A percentile compares a stretch with the other conserved stretches of the same genome.
These are phyloP conservation scores for Toxicodendron radicans DNA, from an alignment of 345 rosid genomes.

Conservation along the genomic window DNA sequence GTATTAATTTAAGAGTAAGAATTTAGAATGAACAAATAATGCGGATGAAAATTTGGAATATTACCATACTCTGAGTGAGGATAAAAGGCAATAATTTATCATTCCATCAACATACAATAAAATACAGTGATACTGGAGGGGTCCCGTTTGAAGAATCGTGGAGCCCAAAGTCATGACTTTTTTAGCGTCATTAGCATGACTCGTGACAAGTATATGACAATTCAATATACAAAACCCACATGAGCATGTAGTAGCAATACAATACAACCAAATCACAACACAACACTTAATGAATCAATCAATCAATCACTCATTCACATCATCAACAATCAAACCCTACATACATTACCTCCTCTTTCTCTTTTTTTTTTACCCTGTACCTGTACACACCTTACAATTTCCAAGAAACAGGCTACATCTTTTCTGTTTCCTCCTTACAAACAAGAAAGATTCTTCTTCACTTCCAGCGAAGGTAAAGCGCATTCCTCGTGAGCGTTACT, in stretches of 20 bases:
- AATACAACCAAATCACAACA: background rate
- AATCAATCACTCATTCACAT: background rate
- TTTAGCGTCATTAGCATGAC: conserved; percentile 11
- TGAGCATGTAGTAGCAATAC: background rate
- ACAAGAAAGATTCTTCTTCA: conserved; percentile 35
- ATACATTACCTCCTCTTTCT: background rate
- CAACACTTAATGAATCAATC: background rate
- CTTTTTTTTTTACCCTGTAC: conserved; percentile 16
- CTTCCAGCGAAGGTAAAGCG: conserved; percentile 51
- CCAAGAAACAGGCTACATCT: conserved; percentile 2
- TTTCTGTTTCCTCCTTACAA: conserved; percentile 10
- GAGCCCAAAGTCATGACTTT: conserved; percentile 28
- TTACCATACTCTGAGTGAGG: too few relatives aligned
- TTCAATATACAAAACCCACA: too few relatives aligned
- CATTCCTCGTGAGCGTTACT: conserved; percentile 52
- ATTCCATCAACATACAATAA: background rate
- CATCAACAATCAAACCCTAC: background rate
- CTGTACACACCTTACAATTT: conserved; percentile 20
- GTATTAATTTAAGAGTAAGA: too few relatives aligned
- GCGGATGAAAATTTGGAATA: too few relatives aligned
- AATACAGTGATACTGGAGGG: conserved; percentile 24
- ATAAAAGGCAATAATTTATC: too few relatives aligned
- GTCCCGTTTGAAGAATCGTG: conserved; percentile 30
- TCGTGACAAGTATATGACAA: conserved; percentile 27
- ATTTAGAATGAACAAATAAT: too few relatives aligned